Conservation (phyloP, 768 basidiomycete genomes). For the Coprinopsis sp. region DNA sequence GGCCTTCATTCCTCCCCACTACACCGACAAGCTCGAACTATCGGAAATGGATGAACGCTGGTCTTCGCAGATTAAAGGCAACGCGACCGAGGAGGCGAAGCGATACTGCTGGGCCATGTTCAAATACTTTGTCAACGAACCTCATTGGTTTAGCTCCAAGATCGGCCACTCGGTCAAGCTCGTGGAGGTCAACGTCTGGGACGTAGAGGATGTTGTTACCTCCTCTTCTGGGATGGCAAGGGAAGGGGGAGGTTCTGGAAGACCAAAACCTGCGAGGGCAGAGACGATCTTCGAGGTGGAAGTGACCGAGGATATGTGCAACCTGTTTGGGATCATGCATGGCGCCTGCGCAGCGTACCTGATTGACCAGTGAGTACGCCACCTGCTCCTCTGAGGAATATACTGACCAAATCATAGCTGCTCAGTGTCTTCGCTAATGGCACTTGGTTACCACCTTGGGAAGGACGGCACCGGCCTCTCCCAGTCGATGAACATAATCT, state of each 20-base stretch:
- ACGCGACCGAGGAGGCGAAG: constrained; percentile 36
- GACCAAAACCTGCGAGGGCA: constrained; percentile 14
- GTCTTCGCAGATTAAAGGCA: constrained; percentile 36
- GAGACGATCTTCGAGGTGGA: constrained; percentile 37
- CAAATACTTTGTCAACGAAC: constrained; percentile 32
- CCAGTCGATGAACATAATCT: constrained; percentile 47
- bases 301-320: constrained; percentile 54
- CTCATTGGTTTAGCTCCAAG: constrained; percentile 31
- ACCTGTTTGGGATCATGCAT: constrained; percentile 43
- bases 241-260: constrained; percentile 7
- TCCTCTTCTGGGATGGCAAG: not conserved
- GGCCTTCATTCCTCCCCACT: constrained; percentile 1
- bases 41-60: constrained; percentile 18
- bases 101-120: constrained; percentile 28
- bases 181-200: constrained; percentile 33
- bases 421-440: constrained; percentile 38
- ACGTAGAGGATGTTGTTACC: constrained; percentile 9
- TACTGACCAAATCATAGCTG: constrained; percentile 33
- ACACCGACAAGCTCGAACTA: constrained; percentile 1
- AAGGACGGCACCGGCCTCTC: constrained; percentile 44
- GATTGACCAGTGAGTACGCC: constrained; percentile 37
- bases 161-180: constrained; percentile 35
- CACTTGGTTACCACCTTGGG: constrained; percentile 34
- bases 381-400: not conserved
- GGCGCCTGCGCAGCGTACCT: constrained; percentile 55